These are phyloP conservation scores for Plasmopara viticola DNA, from an alignment of 352 stramenopile species.

Conservation along the genomic window DNA sequence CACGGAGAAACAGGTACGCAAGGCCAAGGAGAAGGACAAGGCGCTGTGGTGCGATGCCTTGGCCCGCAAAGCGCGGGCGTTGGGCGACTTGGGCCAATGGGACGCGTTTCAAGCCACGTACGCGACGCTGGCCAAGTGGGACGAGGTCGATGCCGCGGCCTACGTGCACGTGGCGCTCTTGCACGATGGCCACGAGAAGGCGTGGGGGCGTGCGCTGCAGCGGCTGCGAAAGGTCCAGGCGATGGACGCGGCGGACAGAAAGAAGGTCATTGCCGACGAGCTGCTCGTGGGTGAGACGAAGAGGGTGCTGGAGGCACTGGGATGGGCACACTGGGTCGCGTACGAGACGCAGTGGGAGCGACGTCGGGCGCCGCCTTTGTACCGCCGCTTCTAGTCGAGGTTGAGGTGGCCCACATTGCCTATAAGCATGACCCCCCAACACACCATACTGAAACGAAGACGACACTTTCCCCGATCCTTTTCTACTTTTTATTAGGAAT, in stretches of 20 bases:
- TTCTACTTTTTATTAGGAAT: no score
- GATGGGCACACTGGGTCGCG: conserved; percentile 31
- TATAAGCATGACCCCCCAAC: no score
- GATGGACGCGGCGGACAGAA: conserved; percentile 47
- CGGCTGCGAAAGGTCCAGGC: conserved; percentile 66
- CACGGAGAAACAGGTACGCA: conserved; percentile 59
- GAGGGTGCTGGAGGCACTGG: conserved; percentile 16
- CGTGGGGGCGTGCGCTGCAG: conserved; percentile 48
- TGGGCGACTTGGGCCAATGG: conserved; percentile 51
- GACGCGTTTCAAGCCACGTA: conserved; percentile 49
- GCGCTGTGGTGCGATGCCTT: conserved; percentile 65
- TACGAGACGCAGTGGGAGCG: conserved; percentile 59
- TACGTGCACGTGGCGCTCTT: conserved; percentile 56
- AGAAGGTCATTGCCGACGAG: conserved; percentile 61
- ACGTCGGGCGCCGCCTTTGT: conserved; percentile 41
- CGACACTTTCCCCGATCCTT: no score
- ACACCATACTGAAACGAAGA: no score
- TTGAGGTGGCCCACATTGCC: no score
- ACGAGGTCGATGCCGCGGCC: conserved; percentile 48
- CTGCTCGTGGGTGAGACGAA: conserved; percentile 46
- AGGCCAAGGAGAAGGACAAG: conserved; percentile 71
- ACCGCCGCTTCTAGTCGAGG: conserved; percentile 49
- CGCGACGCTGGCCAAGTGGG: conserved; percentile 65
- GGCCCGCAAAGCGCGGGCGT: conserved; percentile 58
- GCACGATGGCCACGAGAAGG: conserved; percentile 46